Evolutionary conservation across 139 green algal genomes (phyloP), one percentile per base, ranked within the genome.

Genomic region (Gonium pectorale): DNA sequence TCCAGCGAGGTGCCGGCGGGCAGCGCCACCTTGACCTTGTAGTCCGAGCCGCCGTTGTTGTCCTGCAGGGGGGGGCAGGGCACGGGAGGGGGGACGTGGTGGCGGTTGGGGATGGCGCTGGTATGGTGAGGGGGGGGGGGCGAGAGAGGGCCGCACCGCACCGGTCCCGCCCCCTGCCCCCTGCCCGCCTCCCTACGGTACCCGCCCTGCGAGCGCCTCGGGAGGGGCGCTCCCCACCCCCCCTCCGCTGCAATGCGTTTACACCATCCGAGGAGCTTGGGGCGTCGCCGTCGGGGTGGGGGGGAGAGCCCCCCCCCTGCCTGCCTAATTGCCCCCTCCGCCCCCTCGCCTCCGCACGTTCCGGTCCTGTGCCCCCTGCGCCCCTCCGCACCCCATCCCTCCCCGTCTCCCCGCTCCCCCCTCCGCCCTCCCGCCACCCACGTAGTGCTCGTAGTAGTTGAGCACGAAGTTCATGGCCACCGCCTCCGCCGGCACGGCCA

Each of bases 391-490:
- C 13, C 49, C 49, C 49, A 56, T 13, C 49, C 49, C 49, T 56
- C 49, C n/a, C 9, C 31, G 40, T 29, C 62, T 19, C 62, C 37
- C 17, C 35, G 66, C 66, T n/a, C 37, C 4, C 5, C 21, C 37
- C 46, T 9, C 3, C 19, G 7, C 37, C 27, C 13, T 29, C 59
- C 13, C 29, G 9, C 59, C 41, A 19, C 75, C 71, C 56, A 82
- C 95, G 56, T 91, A 98, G 62, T 90, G 84, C 44, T 95, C 88
- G 35, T 90, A 90, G 77, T 90, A 95, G 52, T 92, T 92, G 56
- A 97, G n/a, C 21, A 97, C 94, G 60, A 97, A 96, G 88, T 96
- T 94, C 27, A 96, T 79, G 19, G 44, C 86, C 27, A 81, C 88
- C 0, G 92, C 94, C 44, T 93, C 87, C 9, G 79, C 29, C 5